phyloP scores from a whole-genome alignment of 805 yeast species.

The Cyberlindnera subsufficiens region DNA sequence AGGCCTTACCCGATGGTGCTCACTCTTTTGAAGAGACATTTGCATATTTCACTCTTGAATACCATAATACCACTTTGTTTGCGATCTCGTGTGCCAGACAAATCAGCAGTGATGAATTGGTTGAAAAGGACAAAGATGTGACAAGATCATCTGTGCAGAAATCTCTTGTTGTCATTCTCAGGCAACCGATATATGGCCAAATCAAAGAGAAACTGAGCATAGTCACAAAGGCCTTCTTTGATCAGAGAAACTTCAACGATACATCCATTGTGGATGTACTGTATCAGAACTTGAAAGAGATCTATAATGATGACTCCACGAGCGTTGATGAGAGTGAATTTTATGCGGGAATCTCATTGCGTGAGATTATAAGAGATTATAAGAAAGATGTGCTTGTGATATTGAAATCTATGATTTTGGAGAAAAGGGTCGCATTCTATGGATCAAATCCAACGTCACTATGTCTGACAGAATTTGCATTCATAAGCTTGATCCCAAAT shows the following conservation, averaged over 20 bases:
- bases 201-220: conserved; percentile 86
- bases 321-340: conserved; percentile 48
- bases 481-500: conserved; percentile 80
- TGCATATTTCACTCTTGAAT: conserved; percentile 79
- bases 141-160: conserved; percentile 90
- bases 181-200: conserved; percentile 84
- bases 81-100: conserved; percentile 94
- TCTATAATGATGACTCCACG: conserved; percentile 25
- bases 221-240: conserved; percentile 79
- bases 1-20: conserved; percentile 93
- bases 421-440: conserved; percentile 67
- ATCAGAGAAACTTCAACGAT: conserved; percentile 74
- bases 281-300: conserved; percentile 55
- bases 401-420: conserved; percentile 73
- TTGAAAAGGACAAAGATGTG: conserved; percentile 52
- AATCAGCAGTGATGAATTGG: conserved; percentile 55
- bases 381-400: conserved; percentile 55
- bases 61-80: conserved; percentile 63
- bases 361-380: conserved; percentile 55
- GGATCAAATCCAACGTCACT: conserved; percentile 75
- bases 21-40: conserved; percentile 92
- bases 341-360: conserved; percentile 68
- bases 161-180: conserved; percentile 78
- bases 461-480: conserved; percentile 77
- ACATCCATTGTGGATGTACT: conserved; percentile 59